Evolutionary conservation across 163 green algal genomes (phyloP), one percentile per base, ranked within the genome.

Genomic region (Scenedesmus sp.): DNA sequence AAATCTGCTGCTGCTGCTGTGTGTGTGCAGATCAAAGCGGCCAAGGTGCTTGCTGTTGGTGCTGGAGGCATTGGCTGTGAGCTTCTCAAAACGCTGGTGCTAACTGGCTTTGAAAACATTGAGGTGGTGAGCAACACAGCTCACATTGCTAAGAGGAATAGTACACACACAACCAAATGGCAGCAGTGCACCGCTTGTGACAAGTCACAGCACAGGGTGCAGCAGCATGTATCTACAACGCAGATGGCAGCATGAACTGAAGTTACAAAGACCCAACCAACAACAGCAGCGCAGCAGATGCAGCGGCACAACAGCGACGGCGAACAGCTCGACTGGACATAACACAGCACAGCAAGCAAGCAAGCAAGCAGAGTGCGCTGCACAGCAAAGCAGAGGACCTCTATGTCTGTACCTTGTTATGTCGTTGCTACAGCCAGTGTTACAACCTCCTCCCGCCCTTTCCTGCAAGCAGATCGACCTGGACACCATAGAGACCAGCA

Each of bases 401-500:
- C 16, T 13, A 34, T 34, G 15, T 18, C 66, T 16, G 16, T 3
- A 4, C 66, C 66, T 7, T 18, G 8, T 82, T 82, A n/a, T 56
- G 26, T 56, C 55, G 74, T 52, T 82, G 77, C 52, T 60, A 46
- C 46, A 62, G 46, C 18, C 56, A 52, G 15, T 79, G 16, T 26
- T 76, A 3, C 12, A 15, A 23, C 23, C 3, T 13, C 70, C 16
- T 79, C 12, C 2, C 34, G 34, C 13, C 1, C 70, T 79, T 79
- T 79, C 23, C 23, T 79, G 70, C 70, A 52, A 79, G 56, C 93
- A 99, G 97, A 97, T 99, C 57, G 98, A 99, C 94, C 93, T 99
- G 91, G 98, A 99, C 96, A 99, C 98, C 1, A 99, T 99, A n/a
- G 98, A 99, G 83, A 98, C 97, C 13, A 98, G 95, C 94, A 99